Evolutionary conservation across 352 stramenopile genomes (phyloP).

Genomic region (Globisporangium barbulae): DNA sequence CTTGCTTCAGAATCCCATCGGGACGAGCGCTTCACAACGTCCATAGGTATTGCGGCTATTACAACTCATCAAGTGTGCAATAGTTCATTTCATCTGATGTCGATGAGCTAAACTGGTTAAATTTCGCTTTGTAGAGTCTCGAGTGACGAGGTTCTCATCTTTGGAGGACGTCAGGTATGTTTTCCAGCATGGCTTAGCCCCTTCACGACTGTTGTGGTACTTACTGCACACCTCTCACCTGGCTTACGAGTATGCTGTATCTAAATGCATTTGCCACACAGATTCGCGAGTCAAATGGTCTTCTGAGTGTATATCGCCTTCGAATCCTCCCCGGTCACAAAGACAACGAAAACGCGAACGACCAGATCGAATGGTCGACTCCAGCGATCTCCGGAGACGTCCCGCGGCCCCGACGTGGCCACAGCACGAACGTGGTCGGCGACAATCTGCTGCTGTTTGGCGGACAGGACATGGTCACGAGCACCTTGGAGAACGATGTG

Average conservation of each 20-base stretch:
- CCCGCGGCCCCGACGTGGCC: slow-evolving; percentile 45
- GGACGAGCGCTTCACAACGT: slow-evolving; percentile 56
- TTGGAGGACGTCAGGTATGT: slow-evolving; percentile 60
- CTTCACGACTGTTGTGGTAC: neutral
- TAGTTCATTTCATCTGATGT: neutral
- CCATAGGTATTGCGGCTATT: slow-evolving; percentile 29
- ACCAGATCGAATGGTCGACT: slow-evolving; percentile 35
- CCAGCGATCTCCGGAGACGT: slow-evolving; percentile 33
- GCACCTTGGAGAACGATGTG: slow-evolving; percentile 49
- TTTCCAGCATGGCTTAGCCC: neutral
- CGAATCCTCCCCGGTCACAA: slow-evolving; percentile 2
- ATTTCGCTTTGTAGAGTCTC: slow-evolving; percentile 26
- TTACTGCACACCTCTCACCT: neutral
- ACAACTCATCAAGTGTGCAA: neutral
- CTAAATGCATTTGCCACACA: slow-evolving; percentile 13
- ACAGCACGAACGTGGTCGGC: slow-evolving; percentile 58
- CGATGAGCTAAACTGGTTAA: neutral
- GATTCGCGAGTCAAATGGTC: slow-evolving; percentile 63
- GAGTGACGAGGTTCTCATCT: slow-evolving; percentile 47
- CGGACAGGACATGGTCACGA: slow-evolving; percentile 46
- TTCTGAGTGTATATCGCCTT: slow-evolving; percentile 49
- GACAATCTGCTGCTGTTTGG: slow-evolving; percentile 61
- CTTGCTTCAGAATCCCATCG: slow-evolving; percentile 21
- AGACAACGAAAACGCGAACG: slow-evolving; percentile 2
- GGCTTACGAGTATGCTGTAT: neutral